phyloP scores from a whole-genome alignment of 352 stramenopile species.

The Pythium periplocum region DNA sequence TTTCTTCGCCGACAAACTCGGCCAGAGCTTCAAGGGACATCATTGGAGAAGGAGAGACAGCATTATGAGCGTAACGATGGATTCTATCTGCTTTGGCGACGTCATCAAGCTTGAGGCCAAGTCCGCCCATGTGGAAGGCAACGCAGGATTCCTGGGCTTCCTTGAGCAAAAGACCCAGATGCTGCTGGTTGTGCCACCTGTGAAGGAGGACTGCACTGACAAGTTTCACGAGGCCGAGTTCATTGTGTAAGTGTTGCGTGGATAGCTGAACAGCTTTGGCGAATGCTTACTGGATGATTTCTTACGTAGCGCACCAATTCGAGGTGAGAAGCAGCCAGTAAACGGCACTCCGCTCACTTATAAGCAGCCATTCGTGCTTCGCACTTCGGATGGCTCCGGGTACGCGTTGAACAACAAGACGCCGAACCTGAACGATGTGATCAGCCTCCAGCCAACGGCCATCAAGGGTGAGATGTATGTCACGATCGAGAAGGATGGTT shows the following conservation, averaged over 20 bases:
- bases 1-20: too few species aligned
- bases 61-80: too few species aligned
- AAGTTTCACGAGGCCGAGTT: conserved; percentile 58
- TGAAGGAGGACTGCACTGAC: conserved; percentile 33
- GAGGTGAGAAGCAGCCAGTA: conserved; percentile 39
- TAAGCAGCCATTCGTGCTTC: conserved; percentile 63
- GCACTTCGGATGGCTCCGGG: conserved; percentile 46
- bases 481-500: conserved; percentile 47
- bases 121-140: conserved; percentile 23
- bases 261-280: neutral
- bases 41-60: too few species aligned
- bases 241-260: conserved; percentile 37
- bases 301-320: conserved; percentile 26
- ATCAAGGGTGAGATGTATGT: conserved; percentile 77
- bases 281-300: conserved; percentile 3
- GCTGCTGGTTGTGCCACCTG: conserved; percentile 48
- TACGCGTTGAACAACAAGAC: conserved; percentile 84
- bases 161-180: conserved; percentile 40
- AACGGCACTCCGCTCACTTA: conserved; percentile 52
- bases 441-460: conserved; percentile 41
- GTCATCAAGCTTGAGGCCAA: conserved; percentile 42
- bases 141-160: conserved; percentile 31
- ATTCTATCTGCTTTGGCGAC: conserved; percentile 43
- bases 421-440: conserved; percentile 33
- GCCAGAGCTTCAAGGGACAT: too few species aligned